phyloP scores from a whole-genome alignment of 2,329 filamentous ascomycete species.

The Pseudocercospora fuligena region DNA sequence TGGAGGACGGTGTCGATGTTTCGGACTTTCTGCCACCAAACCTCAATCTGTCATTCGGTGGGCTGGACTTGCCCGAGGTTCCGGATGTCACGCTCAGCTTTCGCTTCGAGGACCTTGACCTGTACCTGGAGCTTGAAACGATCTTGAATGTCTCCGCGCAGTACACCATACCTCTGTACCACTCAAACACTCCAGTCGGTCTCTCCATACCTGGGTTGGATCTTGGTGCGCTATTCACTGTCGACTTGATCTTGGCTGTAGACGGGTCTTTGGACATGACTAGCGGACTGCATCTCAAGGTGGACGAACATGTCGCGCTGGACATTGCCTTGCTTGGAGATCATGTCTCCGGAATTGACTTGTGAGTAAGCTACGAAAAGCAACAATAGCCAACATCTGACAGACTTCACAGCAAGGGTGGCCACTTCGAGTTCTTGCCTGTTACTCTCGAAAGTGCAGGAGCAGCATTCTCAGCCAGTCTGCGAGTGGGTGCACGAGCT shows the following conservation, averaged over 20 bases:
- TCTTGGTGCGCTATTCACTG: conserved; percentile 54
- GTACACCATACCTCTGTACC: conserved; percentile 57
- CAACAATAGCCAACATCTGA: not conserved
- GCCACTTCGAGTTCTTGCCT: conserved; percentile 62
- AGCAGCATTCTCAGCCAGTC: conserved; percentile 52
- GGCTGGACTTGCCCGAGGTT: not conserved
- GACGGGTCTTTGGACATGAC: conserved; percentile 56
- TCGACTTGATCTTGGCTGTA: conserved; percentile 59
- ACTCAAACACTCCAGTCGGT: conserved; percentile 42
- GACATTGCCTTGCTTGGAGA: conserved; percentile 57
- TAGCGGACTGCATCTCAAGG: conserved; percentile 60
- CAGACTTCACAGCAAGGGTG: conserved; percentile 51
- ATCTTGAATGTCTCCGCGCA: conserved; percentile 35
- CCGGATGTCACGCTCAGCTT: not conserved
- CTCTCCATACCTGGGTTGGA: conserved; percentile 50
- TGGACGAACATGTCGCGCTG: conserved; percentile 57
- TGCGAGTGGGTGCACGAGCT: conserved; percentile 55
- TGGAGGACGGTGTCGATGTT: not conserved
- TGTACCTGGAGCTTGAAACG: conserved; percentile 11
- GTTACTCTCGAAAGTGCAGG: conserved; percentile 55
- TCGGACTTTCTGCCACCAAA: not conserved
- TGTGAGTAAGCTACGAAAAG: conserved; percentile 50
- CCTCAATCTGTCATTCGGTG: not conserved
- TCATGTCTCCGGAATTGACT: conserved; percentile 53
- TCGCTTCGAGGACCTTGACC: conserved; percentile 13